phyloP scores from a whole-genome alignment of 2,329 filamentous ascomycete genomes.

The Fusarium austroafricanum region DNA sequence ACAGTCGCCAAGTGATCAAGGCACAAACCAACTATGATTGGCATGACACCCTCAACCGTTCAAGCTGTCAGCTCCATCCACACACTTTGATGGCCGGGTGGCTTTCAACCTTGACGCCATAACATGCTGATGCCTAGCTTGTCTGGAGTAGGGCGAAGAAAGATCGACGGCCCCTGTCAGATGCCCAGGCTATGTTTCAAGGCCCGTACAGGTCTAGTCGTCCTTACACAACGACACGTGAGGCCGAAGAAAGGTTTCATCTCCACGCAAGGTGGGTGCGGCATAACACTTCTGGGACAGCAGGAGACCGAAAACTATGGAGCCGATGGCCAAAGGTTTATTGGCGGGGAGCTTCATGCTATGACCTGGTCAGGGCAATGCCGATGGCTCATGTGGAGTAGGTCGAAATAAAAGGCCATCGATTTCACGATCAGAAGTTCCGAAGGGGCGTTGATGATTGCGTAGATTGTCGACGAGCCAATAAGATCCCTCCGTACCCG shows the following conservation, averaged over 20 bases:
- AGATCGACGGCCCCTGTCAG: conserved; percentile 40
- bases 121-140: conserved; percentile 27
- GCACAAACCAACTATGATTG: conserved; percentile 37
- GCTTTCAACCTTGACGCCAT: conserved; percentile 39
- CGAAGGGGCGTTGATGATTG: conserved; percentile 36
- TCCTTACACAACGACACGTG: conserved; percentile 46
- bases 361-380: conserved; percentile 29
- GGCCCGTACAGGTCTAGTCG: conserved; percentile 28
- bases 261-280: conserved; percentile 43
- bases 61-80: conserved; percentile 39
- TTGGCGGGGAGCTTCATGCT: conserved; percentile 24
- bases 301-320: conserved; percentile 32
- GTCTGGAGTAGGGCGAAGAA: conserved; percentile 33
- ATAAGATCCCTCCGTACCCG: conserved; percentile 48
- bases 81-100: conserved; percentile 33
- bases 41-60: conserved; percentile 31
- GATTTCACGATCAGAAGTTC: conserved; percentile 38
- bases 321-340: conserved; percentile 27
- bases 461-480: conserved; percentile 41
- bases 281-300: conserved; percentile 38
- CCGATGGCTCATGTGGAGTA: conserved; percentile 32
- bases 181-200: conserved; percentile 43
- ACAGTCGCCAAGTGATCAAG: conserved; percentile 36
- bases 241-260: conserved; percentile 46
- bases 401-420: conserved; percentile 34